phyloP scores from a whole-genome alignment of 345 rosid species.

The Atalantia buxifolia region DNA sequence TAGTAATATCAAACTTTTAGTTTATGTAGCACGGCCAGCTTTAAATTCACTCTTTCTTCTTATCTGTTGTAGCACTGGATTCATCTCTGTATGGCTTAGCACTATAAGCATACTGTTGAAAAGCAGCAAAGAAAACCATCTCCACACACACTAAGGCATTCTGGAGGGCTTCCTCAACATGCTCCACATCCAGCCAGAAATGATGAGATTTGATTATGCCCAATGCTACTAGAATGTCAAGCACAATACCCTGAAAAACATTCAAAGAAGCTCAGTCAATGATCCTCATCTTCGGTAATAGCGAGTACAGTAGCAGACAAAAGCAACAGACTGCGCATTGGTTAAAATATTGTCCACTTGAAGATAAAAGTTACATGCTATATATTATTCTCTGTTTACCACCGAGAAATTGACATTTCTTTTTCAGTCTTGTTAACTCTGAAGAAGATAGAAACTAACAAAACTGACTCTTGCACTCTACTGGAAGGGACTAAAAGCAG shows the following conservation, averaged over 20 bases:
- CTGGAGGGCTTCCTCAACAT: constrained; percentile 37
- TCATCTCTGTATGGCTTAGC: constrained; percentile 28
- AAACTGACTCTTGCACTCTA: not conserved
- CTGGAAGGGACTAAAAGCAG: not conserved
- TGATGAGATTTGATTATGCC: constrained; percentile 34
- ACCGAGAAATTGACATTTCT: not conserved
- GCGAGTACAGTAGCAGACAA: not conserved
- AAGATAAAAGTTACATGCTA: not conserved
- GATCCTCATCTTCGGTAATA: not conserved
- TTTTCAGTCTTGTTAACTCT: not conserved
- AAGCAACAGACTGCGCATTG: not conserved
- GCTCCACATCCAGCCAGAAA: constrained; percentile 42
- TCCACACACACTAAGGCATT: constrained; percentile 36
- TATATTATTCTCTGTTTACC: not conserved
- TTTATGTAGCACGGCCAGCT: not conserved
- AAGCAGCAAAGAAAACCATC: constrained; percentile 42
- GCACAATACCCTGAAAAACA: constrained; percentile 33
- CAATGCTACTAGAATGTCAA: constrained; percentile 33
- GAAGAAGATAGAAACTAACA: not conserved
- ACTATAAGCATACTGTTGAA: constrained; percentile 36
- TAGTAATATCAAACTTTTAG: not conserved
- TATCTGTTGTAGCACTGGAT: not conserved
- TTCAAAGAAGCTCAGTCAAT: not conserved
- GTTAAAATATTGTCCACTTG: not conserved
- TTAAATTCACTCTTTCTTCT: constrained; percentile 11